Evolutionary conservation across 2,329 filamentous ascomycete genomes (phyloP).

Genomic region (Ophiostoma himal-ulmi): DNA sequence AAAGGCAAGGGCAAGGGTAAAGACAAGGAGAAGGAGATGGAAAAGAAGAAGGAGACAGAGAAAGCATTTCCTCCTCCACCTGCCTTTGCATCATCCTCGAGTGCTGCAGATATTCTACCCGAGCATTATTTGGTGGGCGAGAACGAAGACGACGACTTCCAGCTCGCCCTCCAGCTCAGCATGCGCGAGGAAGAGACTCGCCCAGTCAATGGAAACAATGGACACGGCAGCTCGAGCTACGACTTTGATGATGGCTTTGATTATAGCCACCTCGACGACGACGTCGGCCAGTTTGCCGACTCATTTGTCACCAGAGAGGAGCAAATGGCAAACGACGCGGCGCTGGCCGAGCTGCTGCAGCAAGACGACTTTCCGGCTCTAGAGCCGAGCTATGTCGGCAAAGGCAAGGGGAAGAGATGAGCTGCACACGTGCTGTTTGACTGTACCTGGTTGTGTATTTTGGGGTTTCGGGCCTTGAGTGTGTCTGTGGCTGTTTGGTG

Average conservation of each 20-base stretch:
- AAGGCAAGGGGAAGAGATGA: conserved; percentile 33
- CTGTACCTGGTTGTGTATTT: not conserved
- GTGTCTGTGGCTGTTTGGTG: not conserved
- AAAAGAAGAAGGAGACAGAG: not conserved
- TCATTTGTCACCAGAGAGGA: conserved; percentile 12
- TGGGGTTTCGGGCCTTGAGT: not conserved
- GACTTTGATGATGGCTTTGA: not conserved
- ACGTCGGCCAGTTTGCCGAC: not conserved
- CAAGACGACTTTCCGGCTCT: conserved; percentile 32
- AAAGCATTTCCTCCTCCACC: not conserved
- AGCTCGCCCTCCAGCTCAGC: conserved; percentile 55
- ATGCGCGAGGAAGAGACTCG: conserved; percentile 48
- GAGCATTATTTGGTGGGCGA: conserved; percentile 26
- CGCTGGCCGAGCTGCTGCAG: conserved; percentile 26
- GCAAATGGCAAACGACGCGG: conserved; percentile 23
- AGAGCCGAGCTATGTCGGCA: conserved; percentile 34
- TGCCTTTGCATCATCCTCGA: conserved; percentile 9
- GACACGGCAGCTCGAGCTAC: conserved; percentile 18
- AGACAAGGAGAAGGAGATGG: not conserved
- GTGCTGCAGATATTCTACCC: not conserved
- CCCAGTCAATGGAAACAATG: conserved; percentile 15
- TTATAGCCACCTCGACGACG: not conserved
- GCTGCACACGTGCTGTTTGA: not conserved
- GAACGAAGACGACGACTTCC: conserved; percentile 49
- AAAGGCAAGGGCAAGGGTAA: conserved; percentile 12